Percentiles rank a stretch among this genome's conserved stretches.
These are phyloP conservation scores for Celoporthe dispersa DNA, from an alignment of 2,329 filamentous ascomycete species.

Conservation along the genomic window DNA sequence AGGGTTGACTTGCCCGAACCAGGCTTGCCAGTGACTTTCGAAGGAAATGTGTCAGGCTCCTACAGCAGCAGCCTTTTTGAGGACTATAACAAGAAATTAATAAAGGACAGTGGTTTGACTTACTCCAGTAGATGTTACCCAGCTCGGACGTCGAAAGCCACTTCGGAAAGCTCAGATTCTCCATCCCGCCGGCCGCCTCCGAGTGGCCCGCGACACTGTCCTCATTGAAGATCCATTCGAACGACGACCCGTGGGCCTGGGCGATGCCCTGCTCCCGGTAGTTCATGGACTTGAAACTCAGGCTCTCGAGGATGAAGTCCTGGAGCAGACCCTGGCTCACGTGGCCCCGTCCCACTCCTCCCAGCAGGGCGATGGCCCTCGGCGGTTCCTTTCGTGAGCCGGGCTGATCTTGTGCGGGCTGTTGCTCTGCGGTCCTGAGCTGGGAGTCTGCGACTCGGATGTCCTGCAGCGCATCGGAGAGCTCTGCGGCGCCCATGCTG, in stretches of 20 bases:
- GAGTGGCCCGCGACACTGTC: neutral
- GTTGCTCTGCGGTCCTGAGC: neutral
- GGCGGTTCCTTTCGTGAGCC: neutral
- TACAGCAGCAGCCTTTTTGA: too few species aligned
- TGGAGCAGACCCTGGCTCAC: constrained; percentile 16
- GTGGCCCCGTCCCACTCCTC: neutral
- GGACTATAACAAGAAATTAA: too few species aligned
- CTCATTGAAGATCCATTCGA: constrained; percentile 24
- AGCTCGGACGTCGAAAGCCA: constrained; percentile 25
- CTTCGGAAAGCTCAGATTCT: constrained; percentile 12
- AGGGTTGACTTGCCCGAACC: constrained; percentile 53
- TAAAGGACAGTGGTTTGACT: too few species aligned
- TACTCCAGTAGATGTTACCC: constrained; percentile 25
- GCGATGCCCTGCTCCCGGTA: constrained; percentile 21
- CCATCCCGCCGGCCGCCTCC: neutral
- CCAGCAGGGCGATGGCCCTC: neutral
- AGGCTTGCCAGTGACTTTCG: constrained; percentile 45
- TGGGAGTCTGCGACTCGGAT: neutral
- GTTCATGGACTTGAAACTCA: constrained; percentile 22
- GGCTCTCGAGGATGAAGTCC: constrained; percentile 25
- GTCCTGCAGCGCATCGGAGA: constrained; percentile 10
- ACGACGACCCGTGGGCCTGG: constrained; percentile 22
- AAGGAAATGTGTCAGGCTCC: neutral
- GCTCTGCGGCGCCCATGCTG: neutral
- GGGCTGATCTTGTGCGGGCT: neutral